Evolutionary conservation across 371 early-diverging fungal genomes (phyloP), one percentile per base, ranked within the genome.

Genomic region (Lichtheimia ramosa): DNA sequence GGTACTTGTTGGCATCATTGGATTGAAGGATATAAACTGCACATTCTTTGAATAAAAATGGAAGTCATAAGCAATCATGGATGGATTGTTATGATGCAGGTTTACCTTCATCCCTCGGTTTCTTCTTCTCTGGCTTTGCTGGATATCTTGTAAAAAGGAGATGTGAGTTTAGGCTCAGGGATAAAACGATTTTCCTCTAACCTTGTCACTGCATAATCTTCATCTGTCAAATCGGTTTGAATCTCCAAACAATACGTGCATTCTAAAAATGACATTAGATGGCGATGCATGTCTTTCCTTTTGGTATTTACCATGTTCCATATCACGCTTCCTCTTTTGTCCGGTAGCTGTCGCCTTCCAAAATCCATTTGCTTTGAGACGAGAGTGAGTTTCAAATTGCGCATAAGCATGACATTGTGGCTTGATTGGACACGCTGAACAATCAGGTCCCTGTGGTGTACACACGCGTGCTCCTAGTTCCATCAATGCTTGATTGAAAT

Each of bases 401-500:
- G 76, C 80, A 60, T 60, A 73, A 5, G 90, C 91, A 18, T 65
- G 59, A 58, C 93, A 92, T 20, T 75, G 61, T n/a, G 62, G 63
- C 24, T 71, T 68, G 0, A 93, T 59, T 2, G 92, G 92, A 62
- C 94, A 94, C 14, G 62, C 63, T 10, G 48, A 62, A 66, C 94
- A 94, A 24, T 67, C 59, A n/a, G 92, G 92, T 23, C 81, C 83
- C 46, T 76, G 77, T 3, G 92, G 92, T 2, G 89, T 89, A 66
- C 94, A 94, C 0, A 94, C 67, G n/a, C 82, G 76, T 3, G 92
- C 89, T 1, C 92, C 94, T 2, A 92, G 69, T 62, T 94, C 94
- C 94, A 94, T 94, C 54, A 92, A 50, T 3, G 90, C 89, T 62
- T 94, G 92, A 62, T 94, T 94, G 59, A 88, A 92, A 54, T 91